These are phyloP conservation scores for Filobasidium floriforme DNA, from an alignment of 768 basidiomycete genomes.

Conservation along the genomic window DNA sequence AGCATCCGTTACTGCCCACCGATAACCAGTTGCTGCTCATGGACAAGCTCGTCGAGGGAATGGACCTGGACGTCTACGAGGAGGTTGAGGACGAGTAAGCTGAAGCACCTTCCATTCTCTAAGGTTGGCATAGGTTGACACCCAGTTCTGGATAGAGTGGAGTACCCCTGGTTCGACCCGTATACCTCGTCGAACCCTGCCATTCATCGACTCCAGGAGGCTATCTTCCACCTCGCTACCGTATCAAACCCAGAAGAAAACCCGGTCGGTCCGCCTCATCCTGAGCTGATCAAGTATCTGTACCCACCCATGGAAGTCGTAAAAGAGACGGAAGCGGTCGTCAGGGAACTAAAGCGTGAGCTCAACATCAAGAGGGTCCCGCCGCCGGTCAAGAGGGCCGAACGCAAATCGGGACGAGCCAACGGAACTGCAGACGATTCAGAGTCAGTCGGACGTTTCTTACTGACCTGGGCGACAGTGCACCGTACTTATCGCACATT, in stretches of 20 bases:
- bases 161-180: constrained; percentile 66
- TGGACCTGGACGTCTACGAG: constrained; percentile 75
- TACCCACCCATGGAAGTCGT: constrained; percentile 64
- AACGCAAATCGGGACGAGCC: constrained; percentile 36
- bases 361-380: constrained; percentile 79
- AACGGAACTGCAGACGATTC: constrained; percentile 18
- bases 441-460: constrained; percentile 9
- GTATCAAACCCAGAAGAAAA: constrained; percentile 63
- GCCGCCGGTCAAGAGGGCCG: constrained; percentile 56
- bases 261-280: constrained; percentile 78
- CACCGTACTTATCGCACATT: background rate
- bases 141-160: constrained; percentile 30
- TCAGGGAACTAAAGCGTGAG: constrained; percentile 56
- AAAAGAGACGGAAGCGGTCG: constrained; percentile 54
- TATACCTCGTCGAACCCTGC: constrained; percentile 76
- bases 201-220: constrained; percentile 85
- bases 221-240: constrained; percentile 78
- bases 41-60: constrained; percentile 75
- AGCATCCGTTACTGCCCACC: constrained; percentile 52
- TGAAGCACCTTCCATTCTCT: background rate
- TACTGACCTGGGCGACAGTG: background rate
- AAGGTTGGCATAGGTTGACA: background rate
- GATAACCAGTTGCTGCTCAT: constrained; percentile 52
- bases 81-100: constrained; percentile 51
- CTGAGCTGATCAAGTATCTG: constrained; percentile 74